phyloP scores from a whole-genome alignment of 2,329 filamentous ascomycete species.

The Didymella pomorum region DNA sequence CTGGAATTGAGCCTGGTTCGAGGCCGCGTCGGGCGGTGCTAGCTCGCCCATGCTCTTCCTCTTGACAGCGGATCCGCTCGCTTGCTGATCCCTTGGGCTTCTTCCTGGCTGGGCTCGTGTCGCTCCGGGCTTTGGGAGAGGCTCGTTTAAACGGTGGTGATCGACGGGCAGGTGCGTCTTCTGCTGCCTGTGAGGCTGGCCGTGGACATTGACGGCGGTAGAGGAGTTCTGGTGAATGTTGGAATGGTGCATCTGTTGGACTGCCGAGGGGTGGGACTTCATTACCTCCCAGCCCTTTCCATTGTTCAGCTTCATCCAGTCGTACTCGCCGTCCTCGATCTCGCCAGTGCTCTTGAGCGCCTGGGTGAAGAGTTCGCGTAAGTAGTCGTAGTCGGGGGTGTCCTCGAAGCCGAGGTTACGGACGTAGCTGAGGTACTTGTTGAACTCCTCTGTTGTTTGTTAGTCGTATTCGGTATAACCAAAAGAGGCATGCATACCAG shows the following conservation, averaged over 20 bases:
- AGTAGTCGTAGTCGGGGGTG: slow-evolving; percentile 96
- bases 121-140: slow-evolving; percentile 68
- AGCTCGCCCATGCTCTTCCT: slow-evolving; percentile 80
- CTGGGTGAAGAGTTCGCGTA: slow-evolving; percentile 95
- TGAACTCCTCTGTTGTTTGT: slow-evolving; percentile 78
- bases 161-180: slow-evolving; percentile 58
- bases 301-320: slow-evolving; percentile 99
- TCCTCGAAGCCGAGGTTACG: slow-evolving; percentile 98
- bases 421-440: slow-evolving; percentile 96
- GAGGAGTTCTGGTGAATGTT: slow-evolving; percentile 82
- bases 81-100: slow-evolving; percentile 45
- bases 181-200: slow-evolving; percentile 69
- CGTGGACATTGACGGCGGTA: slow-evolving; percentile 80
- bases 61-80: slow-evolving; percentile 35
- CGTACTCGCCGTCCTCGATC: slow-evolving; percentile 97
- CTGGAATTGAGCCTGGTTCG: slow-evolving; percentile 95
- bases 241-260: slow-evolving; percentile 76
- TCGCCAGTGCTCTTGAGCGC: slow-evolving; percentile 93
- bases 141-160: slow-evolving; percentile 56
- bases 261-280: slow-evolving; percentile 73
- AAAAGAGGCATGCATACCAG: slow-evolving; percentile 60
- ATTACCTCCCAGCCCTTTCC: slow-evolving; percentile 90
- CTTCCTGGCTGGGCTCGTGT: slow-evolving; percentile 60
- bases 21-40: slow-evolving; percentile 79
- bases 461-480: slow-evolving; percentile 31